Evolutionary conservation across 2,329 filamentous ascomycete genomes (phyloP).

Genomic region (Alternaria solani): DNA sequence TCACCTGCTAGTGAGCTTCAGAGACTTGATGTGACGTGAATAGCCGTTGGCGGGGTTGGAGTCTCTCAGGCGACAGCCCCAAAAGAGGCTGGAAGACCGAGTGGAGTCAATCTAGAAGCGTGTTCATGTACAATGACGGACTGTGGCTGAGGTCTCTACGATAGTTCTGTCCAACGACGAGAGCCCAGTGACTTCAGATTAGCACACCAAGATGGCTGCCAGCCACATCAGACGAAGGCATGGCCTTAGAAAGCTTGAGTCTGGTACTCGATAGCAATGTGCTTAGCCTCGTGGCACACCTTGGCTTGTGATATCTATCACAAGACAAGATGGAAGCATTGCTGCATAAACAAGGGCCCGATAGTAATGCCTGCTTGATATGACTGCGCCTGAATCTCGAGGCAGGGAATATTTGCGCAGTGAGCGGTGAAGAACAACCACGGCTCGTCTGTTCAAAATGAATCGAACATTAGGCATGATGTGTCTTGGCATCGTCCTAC

Average conservation of each 20-base stretch:
- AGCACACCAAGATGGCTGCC: background rate
- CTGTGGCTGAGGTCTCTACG: slow-evolving; percentile 3
- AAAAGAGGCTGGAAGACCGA: background rate
- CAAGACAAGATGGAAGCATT: background rate
- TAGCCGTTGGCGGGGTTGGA: background rate
- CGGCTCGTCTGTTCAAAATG: background rate
- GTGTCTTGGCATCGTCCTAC: slow-evolving; percentile 2
- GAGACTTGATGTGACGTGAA: background rate
- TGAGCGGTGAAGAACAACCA: slow-evolving; percentile 1
- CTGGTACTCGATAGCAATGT: background rate
- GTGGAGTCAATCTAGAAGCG: slow-evolving; percentile 8
- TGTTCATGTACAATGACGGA: slow-evolving; percentile 9
- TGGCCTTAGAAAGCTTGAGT: background rate
- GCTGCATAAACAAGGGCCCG: background rate
- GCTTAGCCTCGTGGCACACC: background rate
- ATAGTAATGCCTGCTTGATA: background rate
- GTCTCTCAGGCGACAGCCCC: background rate
- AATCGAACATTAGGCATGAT: background rate
- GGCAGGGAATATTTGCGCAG: background rate
- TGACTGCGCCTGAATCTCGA: background rate
- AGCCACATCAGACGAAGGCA: background rate
- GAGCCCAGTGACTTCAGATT: background rate
- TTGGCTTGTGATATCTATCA: background rate
- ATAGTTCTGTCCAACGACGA: background rate
- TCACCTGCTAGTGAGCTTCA: background rate